Evolutionary conservation across 768 basidiomycete genomes (phyloP).

Genomic region (Pulveroboletus frians): DNA sequence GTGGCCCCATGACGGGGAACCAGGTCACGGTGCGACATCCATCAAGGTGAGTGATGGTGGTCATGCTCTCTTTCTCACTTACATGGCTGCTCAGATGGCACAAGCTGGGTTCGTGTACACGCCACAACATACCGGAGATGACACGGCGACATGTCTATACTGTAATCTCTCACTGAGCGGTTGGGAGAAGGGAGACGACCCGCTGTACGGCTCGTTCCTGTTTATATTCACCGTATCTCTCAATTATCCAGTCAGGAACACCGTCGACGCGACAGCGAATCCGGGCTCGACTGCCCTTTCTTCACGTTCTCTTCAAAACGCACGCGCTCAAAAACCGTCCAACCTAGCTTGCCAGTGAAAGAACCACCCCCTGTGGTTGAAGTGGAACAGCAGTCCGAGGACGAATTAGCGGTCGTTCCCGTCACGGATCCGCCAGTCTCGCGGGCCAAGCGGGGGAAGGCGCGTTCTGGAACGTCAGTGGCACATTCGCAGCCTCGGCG

Average conservation of each 20-base stretch:
- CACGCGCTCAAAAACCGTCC: constrained; percentile 8
- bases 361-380: background rate
- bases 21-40: constrained; percentile 65
- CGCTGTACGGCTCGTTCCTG: constrained; percentile 52
- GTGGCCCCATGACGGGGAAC: constrained; percentile 71
- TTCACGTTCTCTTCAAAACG: constrained; percentile 33
- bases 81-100: constrained; percentile 52
- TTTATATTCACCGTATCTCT: background rate
- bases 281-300: constrained; percentile 40
- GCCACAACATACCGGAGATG: constrained; percentile 62
- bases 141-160: constrained; percentile 81
- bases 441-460: constrained; percentile 15
- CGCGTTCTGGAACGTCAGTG: constrained; percentile 21
- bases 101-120: constrained; percentile 84
- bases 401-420: constrained; percentile 12
- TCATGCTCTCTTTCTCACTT: background rate
- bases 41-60: constrained; percentile 45
- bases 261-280: constrained; percentile 55
- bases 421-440: constrained; percentile 12
- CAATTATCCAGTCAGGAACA: constrained; percentile 60
- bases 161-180: constrained; percentile 76
- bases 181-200: constrained; percentile 87
- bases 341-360: background rate
- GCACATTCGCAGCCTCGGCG: constrained; percentile 22
- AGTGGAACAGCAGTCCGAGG: constrained; percentile 19